Percentiles rank a stretch among this genome's conserved stretches.
These are phyloP conservation scores for Ophiosphaerella herpotricha DNA, from an alignment of 2,329 filamentous ascomycete species.

Conservation along the genomic window DNA sequence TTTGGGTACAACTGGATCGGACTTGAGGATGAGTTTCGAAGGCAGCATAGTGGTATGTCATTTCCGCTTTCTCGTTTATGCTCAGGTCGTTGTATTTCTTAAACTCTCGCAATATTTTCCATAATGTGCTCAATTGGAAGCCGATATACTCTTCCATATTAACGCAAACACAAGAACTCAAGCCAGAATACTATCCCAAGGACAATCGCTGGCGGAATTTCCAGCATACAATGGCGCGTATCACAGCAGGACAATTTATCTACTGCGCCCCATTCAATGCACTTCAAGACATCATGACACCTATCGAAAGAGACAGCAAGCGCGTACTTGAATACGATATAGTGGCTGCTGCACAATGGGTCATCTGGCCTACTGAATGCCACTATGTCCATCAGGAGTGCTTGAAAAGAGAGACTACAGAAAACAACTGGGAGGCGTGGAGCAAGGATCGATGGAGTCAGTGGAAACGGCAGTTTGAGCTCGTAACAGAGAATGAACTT, in stretches of 20 bases:
- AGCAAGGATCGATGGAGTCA: not conserved
- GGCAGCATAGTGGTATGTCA: not conserved
- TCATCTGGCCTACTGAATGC: conserved; percentile 1
- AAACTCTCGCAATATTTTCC: too few species aligned
- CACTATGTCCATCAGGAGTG: not conserved
- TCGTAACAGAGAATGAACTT: not conserved
- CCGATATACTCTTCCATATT: too few species aligned
- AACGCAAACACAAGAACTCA: not conserved
- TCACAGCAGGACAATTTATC: not conserved
- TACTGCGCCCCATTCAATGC: conserved; percentile 3
- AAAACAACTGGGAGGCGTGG: conserved; percentile 1
- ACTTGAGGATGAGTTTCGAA: conserved; percentile 2
- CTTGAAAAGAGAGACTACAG: conserved; percentile 1
- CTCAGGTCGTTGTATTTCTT: too few species aligned
- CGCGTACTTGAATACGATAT: not conserved
- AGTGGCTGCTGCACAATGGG: conserved; percentile 1
- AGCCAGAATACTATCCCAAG: not conserved
- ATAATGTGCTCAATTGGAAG: too few species aligned
- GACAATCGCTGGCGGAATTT: conserved; percentile 1
- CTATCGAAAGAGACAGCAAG: not conserved
- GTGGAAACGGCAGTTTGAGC: not conserved
- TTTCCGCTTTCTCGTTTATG: not conserved
- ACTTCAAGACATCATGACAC: not conserved
- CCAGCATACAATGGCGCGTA: conserved; percentile 1
- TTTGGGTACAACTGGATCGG: conserved; percentile 1